Base-by-base conservation (phyloP, 768 basidiomycete species). In the Mycena pura region DNA sequence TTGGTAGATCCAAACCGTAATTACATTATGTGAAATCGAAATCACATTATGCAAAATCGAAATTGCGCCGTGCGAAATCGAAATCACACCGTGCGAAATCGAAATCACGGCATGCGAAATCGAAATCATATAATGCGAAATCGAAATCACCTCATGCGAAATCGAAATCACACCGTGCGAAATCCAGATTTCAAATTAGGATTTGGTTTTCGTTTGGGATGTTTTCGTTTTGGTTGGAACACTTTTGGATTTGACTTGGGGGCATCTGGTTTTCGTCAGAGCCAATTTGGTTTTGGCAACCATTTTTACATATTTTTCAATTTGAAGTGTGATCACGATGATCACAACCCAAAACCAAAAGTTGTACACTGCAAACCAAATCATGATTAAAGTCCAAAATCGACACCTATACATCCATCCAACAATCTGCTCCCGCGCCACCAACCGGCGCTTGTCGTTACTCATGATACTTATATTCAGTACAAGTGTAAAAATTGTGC, bases 391-490 rank as follows among this genome's bases (percentile, higher is more conserved):
- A 14, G 54, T 56, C 47, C 48, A 46, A 41, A 50, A 45, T 54
- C 58, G 27, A 65, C 80, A 83, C 64, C 84, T 70, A 70, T 86
- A 85, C 45, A 85, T n/a, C n/a, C n/a, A n/a, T n/a, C n/a, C n/a
- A n/a, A n/a, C n/a, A n/a, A n/a, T n/a, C n/a, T n/a, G n/a, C n/a
- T n/a, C n/a, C n/a, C n/a, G n/a, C n/a, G n/a, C n/a, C n/a, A n/a
- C n/a, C n/a, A n/a, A n/a, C n/a, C n/a, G n/a, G n/a, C n/a, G n/a
- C n/a, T n/a, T n/a, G n/a, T n/a, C n/a, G n/a, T n/a, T n/a, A n/a
- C n/a, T n/a, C n/a, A n/a, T n/a, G n/a, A n/a, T n/a, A n/a, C n/a
- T n/a, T n/a, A n/a, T n/a, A n/a, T n/a, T n/a, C n/a, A n/a, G n/a
- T n/a, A n/a, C n/a, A n/a, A n/a, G n/a, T n/a, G n/a, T n/a, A n/a